Evolutionary conservation across 768 basidiomycete genomes (phyloP).

Genomic region (Xerocomus brunneocitrinus): DNA sequence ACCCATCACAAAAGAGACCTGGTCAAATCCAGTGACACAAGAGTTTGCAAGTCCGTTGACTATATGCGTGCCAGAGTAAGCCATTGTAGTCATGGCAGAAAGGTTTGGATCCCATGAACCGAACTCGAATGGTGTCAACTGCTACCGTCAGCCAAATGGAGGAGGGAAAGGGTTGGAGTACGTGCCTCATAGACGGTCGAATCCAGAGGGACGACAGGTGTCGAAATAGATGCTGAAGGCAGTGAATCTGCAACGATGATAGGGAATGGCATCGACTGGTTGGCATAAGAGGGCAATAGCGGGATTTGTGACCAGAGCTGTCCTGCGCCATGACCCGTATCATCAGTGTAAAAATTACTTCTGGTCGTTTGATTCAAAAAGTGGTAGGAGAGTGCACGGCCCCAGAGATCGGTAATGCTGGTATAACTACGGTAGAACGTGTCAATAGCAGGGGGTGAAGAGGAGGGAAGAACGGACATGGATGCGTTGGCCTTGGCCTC

Average conservation of each 20-base stretch:
- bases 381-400: conserved; percentile 64
- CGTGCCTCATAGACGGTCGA: conserved; percentile 57
- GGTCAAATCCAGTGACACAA: conserved; percentile 75
- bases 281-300: conserved; percentile 46
- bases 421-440: conserved; percentile 42
- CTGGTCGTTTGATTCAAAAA: conserved; percentile 64
- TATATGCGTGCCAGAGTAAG: conserved; percentile 62
- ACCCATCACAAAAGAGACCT: conserved; percentile 70
- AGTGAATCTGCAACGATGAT: conserved; percentile 57
- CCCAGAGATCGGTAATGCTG: conserved; percentile 61
- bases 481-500: conserved; percentile 50
- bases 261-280: conserved; percentile 56
- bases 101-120: conserved; percentile 72
- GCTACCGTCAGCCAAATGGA: conserved; percentile 1
- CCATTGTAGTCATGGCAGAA: conserved; percentile 63
- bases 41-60: conserved; percentile 50
- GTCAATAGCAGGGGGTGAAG: background rate
- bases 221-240: conserved; percentile 41
- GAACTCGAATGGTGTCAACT: conserved; percentile 63
- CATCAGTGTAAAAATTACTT: conserved; percentile 55
- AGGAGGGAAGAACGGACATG: conserved; percentile 38
- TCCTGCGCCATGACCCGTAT: conserved; percentile 65
- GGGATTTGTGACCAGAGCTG: conserved; percentile 62
- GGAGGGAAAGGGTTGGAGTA: conserved; percentile 4
- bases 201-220: conserved; percentile 36